phyloP scores from a whole-genome alignment of 441 rosid genomes.

The Gossypium lobatum region DNA sequence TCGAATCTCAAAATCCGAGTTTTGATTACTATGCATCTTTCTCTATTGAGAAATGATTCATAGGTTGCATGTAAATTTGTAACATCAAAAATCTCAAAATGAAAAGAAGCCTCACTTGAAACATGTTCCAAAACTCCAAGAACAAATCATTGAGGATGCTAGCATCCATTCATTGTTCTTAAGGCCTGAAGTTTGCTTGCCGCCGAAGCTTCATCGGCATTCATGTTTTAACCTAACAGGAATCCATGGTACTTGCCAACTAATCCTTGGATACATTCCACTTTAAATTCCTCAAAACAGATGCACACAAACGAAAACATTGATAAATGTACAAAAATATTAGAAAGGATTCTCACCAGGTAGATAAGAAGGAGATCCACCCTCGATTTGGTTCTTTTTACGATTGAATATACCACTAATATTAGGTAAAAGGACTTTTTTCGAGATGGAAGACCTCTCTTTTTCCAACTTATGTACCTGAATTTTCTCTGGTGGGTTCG shows the following conservation, averaged over 20 bases:
- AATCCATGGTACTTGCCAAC: conserved; percentile 14
- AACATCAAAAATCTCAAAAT: too few relatives aligned
- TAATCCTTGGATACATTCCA: conserved; percentile 5
- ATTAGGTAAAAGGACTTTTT: conserved; percentile 61
- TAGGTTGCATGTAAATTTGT: too few relatives aligned
- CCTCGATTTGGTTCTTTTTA: conserved; percentile 79
- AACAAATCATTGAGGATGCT: not conserved
- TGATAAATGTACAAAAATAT: conserved; percentile 20
- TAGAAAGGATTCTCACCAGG: conserved; percentile 60
- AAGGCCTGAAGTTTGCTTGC: not conserved
- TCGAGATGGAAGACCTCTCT: conserved; percentile 46
- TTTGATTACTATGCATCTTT: too few relatives aligned
- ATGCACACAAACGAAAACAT: conserved; percentile 23
- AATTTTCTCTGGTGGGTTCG: conserved; percentile 36
- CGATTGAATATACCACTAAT: conserved; percentile 67
- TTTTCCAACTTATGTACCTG: conserved; percentile 55
- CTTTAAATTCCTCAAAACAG: conserved; percentile 16
- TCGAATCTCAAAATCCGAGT: too few relatives aligned
- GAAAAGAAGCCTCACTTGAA: too few relatives aligned
- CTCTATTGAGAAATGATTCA: too few relatives aligned
- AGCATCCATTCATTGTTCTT: conserved; percentile 1
- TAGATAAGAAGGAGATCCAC: conserved; percentile 78
- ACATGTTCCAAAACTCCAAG: not conserved
- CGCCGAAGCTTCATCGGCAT: not conserved
- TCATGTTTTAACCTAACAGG: conserved; percentile 6